phyloP scores from a whole-genome alignment of 768 basidiomycete genomes.

The Boletus insuetus region DNA sequence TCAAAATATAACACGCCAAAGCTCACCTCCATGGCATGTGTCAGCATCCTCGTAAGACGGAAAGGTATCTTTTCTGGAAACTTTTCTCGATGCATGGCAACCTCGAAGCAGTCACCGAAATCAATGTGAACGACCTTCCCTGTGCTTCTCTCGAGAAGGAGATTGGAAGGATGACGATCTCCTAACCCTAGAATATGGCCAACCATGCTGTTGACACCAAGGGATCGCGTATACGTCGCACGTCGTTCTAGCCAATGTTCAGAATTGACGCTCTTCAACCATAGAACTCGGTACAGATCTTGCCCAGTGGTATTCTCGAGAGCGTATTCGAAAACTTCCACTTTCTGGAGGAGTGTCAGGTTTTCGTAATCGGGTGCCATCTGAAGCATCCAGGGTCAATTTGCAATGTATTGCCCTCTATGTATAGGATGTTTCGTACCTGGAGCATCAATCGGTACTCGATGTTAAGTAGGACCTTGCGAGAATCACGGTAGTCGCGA shows the following conservation, averaged over 20 bases:
- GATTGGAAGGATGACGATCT: conserved; percentile 96
- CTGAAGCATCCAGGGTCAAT: conserved; percentile 38
- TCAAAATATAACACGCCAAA: background rate
- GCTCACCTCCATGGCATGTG: conserved; percentile 96
- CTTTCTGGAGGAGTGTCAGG: conserved; percentile 90
- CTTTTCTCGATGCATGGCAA: conserved; percentile 97
- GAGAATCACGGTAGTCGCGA: conserved; percentile 91
- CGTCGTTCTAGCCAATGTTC: conserved; percentile 98
- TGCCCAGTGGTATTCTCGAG: conserved; percentile 98
- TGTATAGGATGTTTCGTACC: conserved; percentile 68
- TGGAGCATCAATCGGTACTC: conserved; percentile 99
- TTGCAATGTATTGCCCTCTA: conserved; percentile 29
- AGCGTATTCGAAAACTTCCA: conserved; percentile 98
- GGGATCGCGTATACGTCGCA: conserved; percentile 91
- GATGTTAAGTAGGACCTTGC: conserved; percentile 95
- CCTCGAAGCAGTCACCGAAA: conserved; percentile 98
- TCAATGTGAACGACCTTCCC: conserved; percentile 97
- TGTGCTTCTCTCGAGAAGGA: conserved; percentile 85
- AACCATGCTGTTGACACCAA: conserved; percentile 98
- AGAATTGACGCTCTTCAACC: conserved; percentile 93
- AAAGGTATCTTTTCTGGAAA: conserved; percentile 99
- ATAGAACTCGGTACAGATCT: conserved; percentile 93
- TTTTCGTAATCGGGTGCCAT: conserved; percentile 99
- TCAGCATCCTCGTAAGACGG: conserved; percentile 96
- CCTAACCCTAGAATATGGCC: conserved; percentile 96